Evolutionary conservation across 108 stramenopile genomes (phyloP).

Genomic region (Cyclotella cryptica): DNA sequence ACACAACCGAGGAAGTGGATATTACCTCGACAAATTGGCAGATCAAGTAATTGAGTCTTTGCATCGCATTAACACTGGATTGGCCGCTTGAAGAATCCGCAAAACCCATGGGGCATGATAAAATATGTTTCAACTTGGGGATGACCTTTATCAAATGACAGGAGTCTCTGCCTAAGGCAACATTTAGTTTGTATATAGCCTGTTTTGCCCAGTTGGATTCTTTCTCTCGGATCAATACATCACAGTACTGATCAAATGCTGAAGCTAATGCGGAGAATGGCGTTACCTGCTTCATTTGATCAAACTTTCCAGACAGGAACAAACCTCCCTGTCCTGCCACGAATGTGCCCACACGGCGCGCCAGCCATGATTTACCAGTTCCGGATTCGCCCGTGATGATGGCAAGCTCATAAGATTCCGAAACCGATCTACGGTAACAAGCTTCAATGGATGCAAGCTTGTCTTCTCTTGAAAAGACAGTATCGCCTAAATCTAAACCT

Average conservation of each 20-base stretch:
- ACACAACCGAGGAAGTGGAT: too few species aligned
- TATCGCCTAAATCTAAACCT: conserved; percentile 7
- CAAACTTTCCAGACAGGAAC: conserved; percentile 27
- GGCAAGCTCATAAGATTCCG: neutral
- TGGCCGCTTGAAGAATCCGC: too few species aligned
- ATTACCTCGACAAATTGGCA: too few species aligned
- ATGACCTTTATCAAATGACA: too few species aligned
- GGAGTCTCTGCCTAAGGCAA: too few species aligned
- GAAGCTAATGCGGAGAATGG: conserved; percentile 24
- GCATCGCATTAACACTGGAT: too few species aligned
- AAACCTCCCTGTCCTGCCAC: neutral
- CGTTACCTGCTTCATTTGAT: conserved; percentile 4
- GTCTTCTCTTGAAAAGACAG: conserved; percentile 20
- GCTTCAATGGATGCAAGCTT: conserved; percentile 6
- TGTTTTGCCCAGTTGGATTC: too few species aligned
- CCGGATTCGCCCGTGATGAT: neutral
- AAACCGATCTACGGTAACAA: conserved; percentile 1
- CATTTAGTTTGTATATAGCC: too few species aligned
- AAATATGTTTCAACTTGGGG: too few species aligned
- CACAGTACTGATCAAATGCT: conserved; percentile 23
- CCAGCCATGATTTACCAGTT: conserved; percentile 6
- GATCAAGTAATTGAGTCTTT: too few species aligned
- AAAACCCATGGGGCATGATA: too few species aligned
- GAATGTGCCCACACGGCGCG: neutral
- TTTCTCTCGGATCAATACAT: neutral